A percentile compares a stretch with the other conserved stretches of the same genome.
Conservation (phyloP, 2,329 filamentous ascomycete genomes). For the Neofusicoccum sp. region DNA sequence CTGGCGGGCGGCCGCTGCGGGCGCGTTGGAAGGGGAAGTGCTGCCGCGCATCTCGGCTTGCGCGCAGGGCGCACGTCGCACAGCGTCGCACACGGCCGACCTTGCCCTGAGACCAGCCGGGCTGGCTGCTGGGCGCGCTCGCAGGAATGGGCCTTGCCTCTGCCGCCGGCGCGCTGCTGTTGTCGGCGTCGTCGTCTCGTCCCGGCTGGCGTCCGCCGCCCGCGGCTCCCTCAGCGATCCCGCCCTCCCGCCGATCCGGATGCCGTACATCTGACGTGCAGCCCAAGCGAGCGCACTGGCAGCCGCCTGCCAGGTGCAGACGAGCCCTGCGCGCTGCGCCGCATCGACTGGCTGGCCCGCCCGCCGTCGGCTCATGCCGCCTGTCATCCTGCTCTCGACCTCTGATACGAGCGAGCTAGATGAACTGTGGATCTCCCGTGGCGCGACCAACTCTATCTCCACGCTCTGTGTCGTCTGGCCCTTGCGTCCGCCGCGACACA, state of each 20-base stretch:
- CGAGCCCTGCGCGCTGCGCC: not conserved
- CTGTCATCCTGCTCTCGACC: not conserved
- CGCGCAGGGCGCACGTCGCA: constrained; percentile 6
- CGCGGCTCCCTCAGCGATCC: constrained; percentile 6
- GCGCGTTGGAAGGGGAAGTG: constrained; percentile 17
- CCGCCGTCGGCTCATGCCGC: not conserved
- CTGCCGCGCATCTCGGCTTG: constrained; percentile 16
- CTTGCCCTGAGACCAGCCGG: not conserved
- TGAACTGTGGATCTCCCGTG: constrained; percentile 13
- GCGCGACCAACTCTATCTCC: not conserved
- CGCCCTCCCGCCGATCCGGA: constrained; percentile 15
- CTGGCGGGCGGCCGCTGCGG: constrained; percentile 10
- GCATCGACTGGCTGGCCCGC: not conserved
- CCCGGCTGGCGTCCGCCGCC: not conserved
- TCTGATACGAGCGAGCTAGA: constrained; percentile 3
- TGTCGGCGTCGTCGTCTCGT: not conserved
- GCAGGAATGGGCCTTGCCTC: not conserved
- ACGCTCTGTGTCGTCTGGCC: not conserved
- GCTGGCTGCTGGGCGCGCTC: not conserved
- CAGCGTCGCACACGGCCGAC: constrained; percentile 3
- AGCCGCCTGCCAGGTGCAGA: not conserved
- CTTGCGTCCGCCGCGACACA: no score
- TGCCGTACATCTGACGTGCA: constrained; percentile 17
- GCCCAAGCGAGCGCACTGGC: constrained; percentile 18
- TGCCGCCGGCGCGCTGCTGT: not conserved